Evolutionary conservation across 495 filamentous ascomycete species (phyloP), one percentile per base, ranked within the genome.

Genomic region (Penicillium steckii): DNA sequence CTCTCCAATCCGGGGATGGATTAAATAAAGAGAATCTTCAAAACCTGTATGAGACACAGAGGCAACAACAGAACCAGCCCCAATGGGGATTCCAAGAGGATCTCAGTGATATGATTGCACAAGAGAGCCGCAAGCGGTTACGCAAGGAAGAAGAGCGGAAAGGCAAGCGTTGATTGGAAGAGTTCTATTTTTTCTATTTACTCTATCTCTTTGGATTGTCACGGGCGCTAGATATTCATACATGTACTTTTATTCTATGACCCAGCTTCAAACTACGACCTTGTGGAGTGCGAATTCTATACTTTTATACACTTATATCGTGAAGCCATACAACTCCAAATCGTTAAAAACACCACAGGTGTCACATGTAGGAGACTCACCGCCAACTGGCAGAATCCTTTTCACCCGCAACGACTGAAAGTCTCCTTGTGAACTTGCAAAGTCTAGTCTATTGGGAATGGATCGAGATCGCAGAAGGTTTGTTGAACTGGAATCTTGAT

Each of bases 41-140:
- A 72, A 79, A 83, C 57, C 74, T 84, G 62, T 98, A 92, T 59
- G 92, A 97, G 53, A 81, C 82, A 9, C 78, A 88, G 53, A 81
- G 84, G 62, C 80, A 88, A 55, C 84, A 89, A 64, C 83, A 92
- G 53, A 80, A 83, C 24, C 80, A 86, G 13, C 66, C 69, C 0
- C 79, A 85, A 54, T 94, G 90, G 84, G 83, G 81, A 9, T 90
- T 92, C 69, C 89, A 96, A 67, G 94, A 97, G 61, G 94, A 96
- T 67, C 70, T 98, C 43, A 95, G 86, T 65, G 88, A 95, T 62
- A 96, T 98, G 93, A 96, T 97, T 77, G 91, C 90, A 26, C 85
- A 87, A 56, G 94, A 97, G 71, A 91, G 85, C 65, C 81, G 90
- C 49, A 97, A 97, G 75, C 78, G 91, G 68, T 77, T 89, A 65